Evolutionary conservation across 2,329 filamentous ascomycete species (phyloP), one percentile per base, ranked within the genome.

Genomic region (Diaporthe caulivora): DNA sequence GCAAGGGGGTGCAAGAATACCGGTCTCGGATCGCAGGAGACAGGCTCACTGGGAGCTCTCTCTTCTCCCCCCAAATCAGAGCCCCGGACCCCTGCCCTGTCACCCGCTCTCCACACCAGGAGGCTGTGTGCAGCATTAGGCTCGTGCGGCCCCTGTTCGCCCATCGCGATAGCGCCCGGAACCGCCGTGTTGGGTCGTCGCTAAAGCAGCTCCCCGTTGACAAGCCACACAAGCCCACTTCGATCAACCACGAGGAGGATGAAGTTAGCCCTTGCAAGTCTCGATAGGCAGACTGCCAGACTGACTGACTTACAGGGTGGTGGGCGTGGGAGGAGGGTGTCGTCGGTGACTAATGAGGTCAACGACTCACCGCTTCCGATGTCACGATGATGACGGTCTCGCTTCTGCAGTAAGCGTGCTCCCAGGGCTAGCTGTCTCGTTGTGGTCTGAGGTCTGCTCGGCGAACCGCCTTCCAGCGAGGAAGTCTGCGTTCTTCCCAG

Each of bases 61-160:
- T 42, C 37, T 37, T 18, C 34, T n/a, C 34, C 24, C 54, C 18
- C 21, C 24, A 24, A 21, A 40, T 34, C 34, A 34, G 34, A 34
- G 34, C 29, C 21, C 31, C 21, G 37, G 29, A 34, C 60, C 60
- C 62, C 15, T 51, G 62, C 47, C 29, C 44, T 18, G 44, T 26
- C 62, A 65, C 62, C 62, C 44, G 62, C 47, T 53, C 62, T 53
- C 62, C 62, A 26, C 62, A 65, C 15, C 8, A 34, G 13, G 62
- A 34, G 62, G 62, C 62, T 67, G 62, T 67, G 62, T 67, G 62
- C 62, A 67, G 62, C 62, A 67, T 40, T 67, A 67, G 62, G 62
- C 62, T 67, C 62, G 62, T 67, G 62, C 62, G 40, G 62, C 47
- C 62, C 62, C 62, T 67, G 62, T 53, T n/a, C 47, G n/a, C 47